Percentiles rank a stretch among this genome's conserved stretches.
phyloP scores from a whole-genome alignment of 1,284 basidiomycete species.

The Leccinum ponderosum region DNA sequence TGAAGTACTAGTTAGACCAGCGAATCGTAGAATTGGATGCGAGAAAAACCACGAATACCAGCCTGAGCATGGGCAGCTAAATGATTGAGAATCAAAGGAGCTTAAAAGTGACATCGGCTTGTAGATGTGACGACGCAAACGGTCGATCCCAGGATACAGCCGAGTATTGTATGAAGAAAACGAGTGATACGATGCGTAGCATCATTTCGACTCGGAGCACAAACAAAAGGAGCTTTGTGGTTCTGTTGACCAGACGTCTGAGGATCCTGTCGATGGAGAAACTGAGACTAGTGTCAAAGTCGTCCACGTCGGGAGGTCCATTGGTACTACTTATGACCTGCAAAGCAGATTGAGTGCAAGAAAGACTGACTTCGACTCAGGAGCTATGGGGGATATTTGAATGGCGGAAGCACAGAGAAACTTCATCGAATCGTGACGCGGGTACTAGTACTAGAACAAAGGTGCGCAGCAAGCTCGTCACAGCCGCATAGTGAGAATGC shows the following conservation, averaged over 20 bases:
- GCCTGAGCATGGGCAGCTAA: too few species aligned
- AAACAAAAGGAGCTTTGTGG: conserved; percentile 30
- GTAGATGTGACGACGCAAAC: conserved; percentile 31
- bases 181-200: conserved; percentile 27
- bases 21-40: conserved; percentile 47
- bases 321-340: conserved; percentile 51
- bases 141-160: conserved; percentile 44
- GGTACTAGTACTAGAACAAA: conserved; percentile 18
- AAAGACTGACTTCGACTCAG: conserved; percentile 40
- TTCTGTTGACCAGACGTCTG: conserved; percentile 39
- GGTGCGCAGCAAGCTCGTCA: conserved; percentile 9
- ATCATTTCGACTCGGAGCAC: conserved; percentile 41
- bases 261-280: conserved; percentile 51
- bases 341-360: conserved; percentile 48
- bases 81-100: too few species aligned
- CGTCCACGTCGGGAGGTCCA: conserved; percentile 39
- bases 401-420: conserved; percentile 37
- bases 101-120: too few species aligned
- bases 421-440: conserved; percentile 32
- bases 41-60: conserved; percentile 23
- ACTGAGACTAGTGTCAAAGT: conserved; percentile 23
- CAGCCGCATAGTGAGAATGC: too few species aligned
- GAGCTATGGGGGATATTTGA: conserved; percentile 15
- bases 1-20: conserved; percentile 19
- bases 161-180: conserved; percentile 30